Conservation (phyloP, 306 rosid genomes). For the Dalbergia oliveri region DNA sequence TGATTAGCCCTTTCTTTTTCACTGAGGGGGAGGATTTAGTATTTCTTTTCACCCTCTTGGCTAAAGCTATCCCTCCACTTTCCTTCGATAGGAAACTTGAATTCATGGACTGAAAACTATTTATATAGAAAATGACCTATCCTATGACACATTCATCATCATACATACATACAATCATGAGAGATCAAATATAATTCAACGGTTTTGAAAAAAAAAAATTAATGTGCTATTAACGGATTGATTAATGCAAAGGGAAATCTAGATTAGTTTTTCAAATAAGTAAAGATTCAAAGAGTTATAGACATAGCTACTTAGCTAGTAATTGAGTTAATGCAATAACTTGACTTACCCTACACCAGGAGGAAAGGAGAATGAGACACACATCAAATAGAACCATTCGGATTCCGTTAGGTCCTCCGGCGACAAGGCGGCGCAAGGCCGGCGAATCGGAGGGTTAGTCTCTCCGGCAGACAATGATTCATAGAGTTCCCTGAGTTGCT, state of each 20-base stretch:
- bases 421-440: slow-evolving; percentile 88
- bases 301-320: not conserved
- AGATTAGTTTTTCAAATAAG: not conserved
- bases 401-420: slow-evolving; percentile 98
- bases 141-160: not conserved
- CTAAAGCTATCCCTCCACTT: slow-evolving; percentile 16
- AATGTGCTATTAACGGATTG: not conserved
- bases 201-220: not conserved
- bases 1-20: slow-evolving; percentile 34
- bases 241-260: not conserved
- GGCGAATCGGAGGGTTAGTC: slow-evolving; percentile 75
- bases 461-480: slow-evolving; percentile 82
- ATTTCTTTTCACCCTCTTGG: not conserved
- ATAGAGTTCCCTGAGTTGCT: slow-evolving; percentile 92
- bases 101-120: slow-evolving; percentile 16
- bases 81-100: slow-evolving; percentile 21
- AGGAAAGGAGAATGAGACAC: slow-evolving; percentile 91
- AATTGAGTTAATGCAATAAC: not conserved
- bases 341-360: slow-evolving; percentile 85
- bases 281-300: not conserved
- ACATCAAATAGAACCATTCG: slow-evolving; percentile 98
- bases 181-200: slow-evolving; percentile 7
- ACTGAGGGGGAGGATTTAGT: not conserved
- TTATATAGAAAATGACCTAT: slow-evolving; percentile 19
- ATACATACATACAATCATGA: not conserved